A percentile compares a stretch with the other conserved stretches of the same genome.
phyloP scores from a whole-genome alignment of 768 basidiomycete species.

The Phanerodontia chrysosporium region DNA sequence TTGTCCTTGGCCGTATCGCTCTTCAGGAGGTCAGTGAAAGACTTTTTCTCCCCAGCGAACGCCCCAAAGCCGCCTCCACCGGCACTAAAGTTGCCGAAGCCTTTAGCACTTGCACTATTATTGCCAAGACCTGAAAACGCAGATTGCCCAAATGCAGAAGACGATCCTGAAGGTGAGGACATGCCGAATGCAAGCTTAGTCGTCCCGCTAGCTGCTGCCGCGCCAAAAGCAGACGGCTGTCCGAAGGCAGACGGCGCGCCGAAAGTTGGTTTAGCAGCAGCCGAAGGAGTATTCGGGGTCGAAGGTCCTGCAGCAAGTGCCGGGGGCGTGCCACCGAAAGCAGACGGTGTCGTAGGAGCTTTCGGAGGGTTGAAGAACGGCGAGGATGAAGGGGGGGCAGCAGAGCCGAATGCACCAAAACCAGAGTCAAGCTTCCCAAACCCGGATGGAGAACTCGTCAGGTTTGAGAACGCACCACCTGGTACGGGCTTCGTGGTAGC shows the following conservation, averaged over 20 bases:
- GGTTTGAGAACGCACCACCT: constrained; percentile 14
- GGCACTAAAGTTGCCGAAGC: constrained; percentile 35
- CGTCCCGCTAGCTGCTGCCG: constrained; percentile 1
- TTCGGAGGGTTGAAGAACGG: constrained; percentile 22
- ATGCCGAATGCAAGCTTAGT: constrained; percentile 22
- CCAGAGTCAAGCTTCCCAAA: constrained; percentile 27
- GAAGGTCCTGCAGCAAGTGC: constrained; percentile 2
- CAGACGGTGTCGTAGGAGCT: background rate
- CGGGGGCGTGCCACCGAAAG: constrained; percentile 5
- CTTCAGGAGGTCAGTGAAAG: constrained; percentile 57
- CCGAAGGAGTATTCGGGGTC: background rate
- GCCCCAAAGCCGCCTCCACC: constrained; percentile 38
- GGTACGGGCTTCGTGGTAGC: background rate
- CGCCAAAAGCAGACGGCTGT: background rate
- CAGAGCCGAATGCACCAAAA: constrained; percentile 24
- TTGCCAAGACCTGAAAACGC: constrained; percentile 2
- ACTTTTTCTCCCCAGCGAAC: constrained; percentile 37
- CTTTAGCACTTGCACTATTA: constrained; percentile 24
- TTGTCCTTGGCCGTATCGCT: constrained; percentile 27
- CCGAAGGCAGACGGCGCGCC: constrained; percentile 21
- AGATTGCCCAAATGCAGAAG: constrained; percentile 19
- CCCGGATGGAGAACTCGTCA: constrained; percentile 8
- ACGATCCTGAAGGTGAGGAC: constrained; percentile 13
- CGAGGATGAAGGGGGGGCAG: constrained; percentile 11
- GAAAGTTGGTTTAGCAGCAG: constrained; percentile 18